Conservation (phyloP, 495 filamentous ascomycete species). For the Lasiosphaeria miniovina region DNA sequence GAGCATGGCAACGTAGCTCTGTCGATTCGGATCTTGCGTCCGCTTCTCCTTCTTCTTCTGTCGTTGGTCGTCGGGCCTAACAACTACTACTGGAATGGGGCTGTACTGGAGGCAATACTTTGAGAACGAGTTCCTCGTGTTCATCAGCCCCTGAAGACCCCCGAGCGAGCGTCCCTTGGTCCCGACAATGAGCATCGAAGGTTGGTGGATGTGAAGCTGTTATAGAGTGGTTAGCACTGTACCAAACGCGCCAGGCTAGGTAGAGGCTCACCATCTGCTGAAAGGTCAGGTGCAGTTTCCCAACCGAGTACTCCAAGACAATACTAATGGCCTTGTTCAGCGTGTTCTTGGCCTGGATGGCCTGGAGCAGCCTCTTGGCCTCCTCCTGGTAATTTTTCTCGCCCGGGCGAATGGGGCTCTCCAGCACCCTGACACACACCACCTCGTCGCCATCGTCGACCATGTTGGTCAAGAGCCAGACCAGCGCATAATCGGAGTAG, state of each 20-base stretch:
- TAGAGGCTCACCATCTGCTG: slow-evolving; percentile 72
- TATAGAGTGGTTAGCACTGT: slow-evolving; percentile 1
- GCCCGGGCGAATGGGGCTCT: slow-evolving; percentile 73
- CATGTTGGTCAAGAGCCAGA: slow-evolving; percentile 91
- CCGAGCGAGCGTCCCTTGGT: slow-evolving; percentile 83
- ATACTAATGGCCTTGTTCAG: slow-evolving; percentile 83
- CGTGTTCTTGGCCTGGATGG: slow-evolving; percentile 81
- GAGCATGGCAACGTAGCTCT: slow-evolving; percentile 78
- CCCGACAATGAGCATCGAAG: slow-evolving; percentile 91
- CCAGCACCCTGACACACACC: slow-evolving; percentile 86
- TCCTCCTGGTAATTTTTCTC: slow-evolving; percentile 80
- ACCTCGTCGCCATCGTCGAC: slow-evolving; percentile 97
- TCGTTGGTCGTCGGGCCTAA: slow-evolving; percentile 84
- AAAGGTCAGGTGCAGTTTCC: slow-evolving; percentile 89
- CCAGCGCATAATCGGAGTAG: slow-evolving; percentile 91
- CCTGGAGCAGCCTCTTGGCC: slow-evolving; percentile 69
- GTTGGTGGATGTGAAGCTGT: slow-evolving; percentile 91
- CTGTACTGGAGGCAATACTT: slow-evolving; percentile 97
- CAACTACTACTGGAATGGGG: slow-evolving; percentile 95
- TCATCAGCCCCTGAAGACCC: slow-evolving; percentile 85
- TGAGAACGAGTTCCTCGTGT: slow-evolving; percentile 77
- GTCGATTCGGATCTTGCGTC: slow-evolving; percentile 69
- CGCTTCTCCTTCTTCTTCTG: slow-evolving; percentile 91
- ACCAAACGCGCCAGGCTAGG: neutral
- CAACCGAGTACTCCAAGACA: slow-evolving; percentile 84